Evolutionary conservation across 805 yeast species (phyloP).

Genomic region (Yarrowia hollandica): DNA sequence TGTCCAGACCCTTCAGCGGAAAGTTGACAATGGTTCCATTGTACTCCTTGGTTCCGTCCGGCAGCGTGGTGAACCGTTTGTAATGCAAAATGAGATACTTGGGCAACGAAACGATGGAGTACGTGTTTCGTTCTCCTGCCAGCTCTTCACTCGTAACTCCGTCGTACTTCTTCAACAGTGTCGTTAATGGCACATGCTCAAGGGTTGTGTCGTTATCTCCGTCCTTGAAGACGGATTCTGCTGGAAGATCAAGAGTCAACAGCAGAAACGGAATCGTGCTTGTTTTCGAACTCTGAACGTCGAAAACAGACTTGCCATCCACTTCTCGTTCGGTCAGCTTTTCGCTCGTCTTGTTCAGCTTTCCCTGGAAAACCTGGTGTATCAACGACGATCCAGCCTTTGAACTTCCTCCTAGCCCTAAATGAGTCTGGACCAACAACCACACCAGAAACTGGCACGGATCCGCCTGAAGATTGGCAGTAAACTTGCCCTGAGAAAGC

Average conservation of each 20-base stretch:
- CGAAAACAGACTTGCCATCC: conserved; percentile 35
- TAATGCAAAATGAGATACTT: conserved; percentile 55
- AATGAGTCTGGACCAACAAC: conserved; percentile 53
- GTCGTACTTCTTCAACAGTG: conserved; percentile 47
- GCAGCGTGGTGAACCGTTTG: conserved; percentile 51
- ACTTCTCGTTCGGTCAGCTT: conserved; percentile 37
- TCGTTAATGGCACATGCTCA: conserved; percentile 52
- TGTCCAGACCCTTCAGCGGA: conserved; percentile 46
- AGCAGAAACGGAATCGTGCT: conserved; percentile 48
- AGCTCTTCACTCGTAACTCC: conserved; percentile 41
- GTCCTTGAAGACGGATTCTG: conserved; percentile 55
- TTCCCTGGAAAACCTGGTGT: conserved; percentile 56
- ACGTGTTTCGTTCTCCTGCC: conserved; percentile 44
- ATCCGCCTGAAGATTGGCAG: conserved; percentile 45
- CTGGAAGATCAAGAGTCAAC: conserved; percentile 61
- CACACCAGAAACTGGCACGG: conserved; percentile 63
- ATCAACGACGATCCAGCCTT: conserved; percentile 37
- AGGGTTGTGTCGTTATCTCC: conserved; percentile 46
- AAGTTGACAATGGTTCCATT: conserved; percentile 67
- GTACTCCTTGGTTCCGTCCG: conserved; percentile 41
- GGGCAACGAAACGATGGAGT: conserved; percentile 50
- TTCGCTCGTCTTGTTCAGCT: conserved; percentile 44
- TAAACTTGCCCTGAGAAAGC: conserved; percentile 48
- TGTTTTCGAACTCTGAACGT: conserved; percentile 33
- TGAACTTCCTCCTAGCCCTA: conserved; percentile 39